Conservation (phyloP, 495 filamentous ascomycete genomes). For the Letharia columbiana region DNA sequence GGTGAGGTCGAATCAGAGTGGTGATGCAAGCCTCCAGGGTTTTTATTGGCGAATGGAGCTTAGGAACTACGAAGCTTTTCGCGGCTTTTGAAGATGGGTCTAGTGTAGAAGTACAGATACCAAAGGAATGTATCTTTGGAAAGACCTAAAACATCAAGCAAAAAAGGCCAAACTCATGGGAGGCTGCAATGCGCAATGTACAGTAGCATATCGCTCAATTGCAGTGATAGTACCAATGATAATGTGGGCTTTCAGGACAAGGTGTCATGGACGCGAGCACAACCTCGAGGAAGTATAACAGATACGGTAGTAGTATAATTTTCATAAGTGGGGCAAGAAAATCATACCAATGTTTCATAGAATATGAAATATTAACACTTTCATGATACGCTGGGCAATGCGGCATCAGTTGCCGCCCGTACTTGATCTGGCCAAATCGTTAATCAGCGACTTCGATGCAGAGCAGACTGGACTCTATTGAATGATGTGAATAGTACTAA, state of each 20-base stretch:
- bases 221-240: too few species aligned
- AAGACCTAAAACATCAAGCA: too few species aligned
- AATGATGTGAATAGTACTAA: neutral
- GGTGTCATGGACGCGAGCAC: too few species aligned
- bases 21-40: neutral
- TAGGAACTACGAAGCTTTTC: neutral
- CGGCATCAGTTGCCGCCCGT: neutral
- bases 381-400: neutral
- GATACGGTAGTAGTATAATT: too few species aligned
- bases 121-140: neutral
- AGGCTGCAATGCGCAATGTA: too few species aligned
- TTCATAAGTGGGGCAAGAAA: too few species aligned
- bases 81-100: neutral
- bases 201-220: too few species aligned
- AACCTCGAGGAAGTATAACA: too few species aligned
- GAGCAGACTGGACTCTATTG: neutral
- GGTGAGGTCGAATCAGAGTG: neutral
- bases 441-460: neutral
- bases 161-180: too few species aligned
- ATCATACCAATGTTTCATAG: neutral
- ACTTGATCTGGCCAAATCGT: neutral
- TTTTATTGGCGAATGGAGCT: neutral
- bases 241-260: too few species aligned
- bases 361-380: neutral
- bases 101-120: neutral